These are phyloP conservation scores for Penicillium silybi DNA, from an alignment of 495 filamentous ascomycete genomes.

Conservation along the genomic window DNA sequence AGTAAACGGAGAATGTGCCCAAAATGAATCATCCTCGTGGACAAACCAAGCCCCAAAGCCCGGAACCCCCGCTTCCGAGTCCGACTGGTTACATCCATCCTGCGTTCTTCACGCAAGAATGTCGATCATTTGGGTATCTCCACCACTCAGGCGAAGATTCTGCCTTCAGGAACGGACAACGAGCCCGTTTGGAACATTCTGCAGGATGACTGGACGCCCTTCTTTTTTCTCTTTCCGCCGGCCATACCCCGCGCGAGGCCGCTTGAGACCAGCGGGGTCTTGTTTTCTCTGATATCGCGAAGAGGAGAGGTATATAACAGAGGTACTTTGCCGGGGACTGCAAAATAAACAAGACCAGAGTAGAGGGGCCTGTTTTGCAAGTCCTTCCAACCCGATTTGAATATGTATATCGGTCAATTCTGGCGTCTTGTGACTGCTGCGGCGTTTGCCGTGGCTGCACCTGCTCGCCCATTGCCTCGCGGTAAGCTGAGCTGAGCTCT, in stretches of 20 bases:
- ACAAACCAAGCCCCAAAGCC: neutral
- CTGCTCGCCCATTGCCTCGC: conserved; percentile 19
- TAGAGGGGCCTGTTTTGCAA: neutral
- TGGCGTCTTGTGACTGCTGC: conserved; percentile 15
- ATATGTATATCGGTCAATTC: conserved; percentile 9
- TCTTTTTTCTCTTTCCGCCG: neutral
- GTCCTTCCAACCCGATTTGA: neutral
- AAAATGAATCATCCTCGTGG: neutral
- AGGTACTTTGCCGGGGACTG: neutral
- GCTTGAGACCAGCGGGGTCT: neutral
- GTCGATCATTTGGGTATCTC: conserved; percentile 18
- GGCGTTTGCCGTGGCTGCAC: conserved; percentile 23
- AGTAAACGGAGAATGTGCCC: neutral
- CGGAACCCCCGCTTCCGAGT: neutral
- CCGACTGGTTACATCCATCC: conserved; percentile 7
- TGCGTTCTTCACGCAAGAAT: conserved; percentile 16
- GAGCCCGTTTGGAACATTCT: neutral
- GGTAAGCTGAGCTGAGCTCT: conserved; percentile 14
- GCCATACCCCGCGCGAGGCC: neutral
- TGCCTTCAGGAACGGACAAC: conserved; percentile 6
- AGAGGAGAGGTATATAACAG: neutral
- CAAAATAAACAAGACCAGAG: neutral
- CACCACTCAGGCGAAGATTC: conserved; percentile 16
- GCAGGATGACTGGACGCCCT: neutral
- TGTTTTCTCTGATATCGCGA: neutral